Base-by-base conservation (phyloP, 106 monocot genomes). In the Dendrobium nobile region DNA sequence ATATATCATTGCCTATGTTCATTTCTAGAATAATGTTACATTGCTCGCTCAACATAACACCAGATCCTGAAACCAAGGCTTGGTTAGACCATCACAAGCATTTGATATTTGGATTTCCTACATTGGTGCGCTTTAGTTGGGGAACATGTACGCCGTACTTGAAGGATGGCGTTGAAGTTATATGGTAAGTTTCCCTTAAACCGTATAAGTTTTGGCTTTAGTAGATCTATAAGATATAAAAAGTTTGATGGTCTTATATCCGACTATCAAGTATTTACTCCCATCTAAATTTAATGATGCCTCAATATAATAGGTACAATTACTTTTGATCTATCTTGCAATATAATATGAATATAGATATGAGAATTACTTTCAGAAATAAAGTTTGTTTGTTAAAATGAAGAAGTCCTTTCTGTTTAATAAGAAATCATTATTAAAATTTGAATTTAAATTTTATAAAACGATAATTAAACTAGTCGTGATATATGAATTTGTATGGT, bases 71-170 rank as follows among this genome's bases (percentile, higher is more conserved):
- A 77, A 96, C 96, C 9, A 96, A 96, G 84, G 90, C 93, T 61
- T 96, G 96, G 93, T 67, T 96, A 42, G 85, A 82, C 4, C 77
- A 89, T 83, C 89, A 96, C 87, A 93, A 89, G 80, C 91, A 96
- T 84, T 79, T 75, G 41, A 81, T 96, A 37, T 96, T 96, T 87
- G 96, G 93, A 43, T 96, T 96, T 75, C 96, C 96, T 77, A 82
- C 88, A 41, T 85, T 93, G 84, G 96, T 96, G 19, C 90, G 96
- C 42, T 93, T 96, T 81, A 93, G 96, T 78, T 96, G 96, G 96
- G 96, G 93, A 82, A 96, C 96, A 5, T 96, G 96, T 87, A 80
- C 84, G 2, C 83, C 96, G 45, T 96, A 81, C 75, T 81, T 92
- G 41, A 92, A 93, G 55, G 82, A 93, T n/a, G 76, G 72, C 5